These are phyloP conservation scores for Seiridium cupressi DNA, from an alignment of 2,329 filamentous ascomycete genomes.

Conservation along the genomic window DNA sequence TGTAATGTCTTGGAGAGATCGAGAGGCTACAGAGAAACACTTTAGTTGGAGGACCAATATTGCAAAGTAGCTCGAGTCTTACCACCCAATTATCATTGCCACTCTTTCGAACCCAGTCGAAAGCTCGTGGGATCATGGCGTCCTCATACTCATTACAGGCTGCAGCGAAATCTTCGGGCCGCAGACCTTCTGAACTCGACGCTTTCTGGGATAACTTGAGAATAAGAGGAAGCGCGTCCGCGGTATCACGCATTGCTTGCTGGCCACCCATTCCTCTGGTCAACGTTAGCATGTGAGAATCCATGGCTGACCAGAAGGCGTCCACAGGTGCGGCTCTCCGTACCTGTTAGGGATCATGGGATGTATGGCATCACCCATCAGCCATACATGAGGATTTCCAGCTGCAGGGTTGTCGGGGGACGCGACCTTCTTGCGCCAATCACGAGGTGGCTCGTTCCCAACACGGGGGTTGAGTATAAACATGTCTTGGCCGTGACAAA, in stretches of 20 bases:
- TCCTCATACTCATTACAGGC: conserved; percentile 3
- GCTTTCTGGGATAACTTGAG: conserved; percentile 4
- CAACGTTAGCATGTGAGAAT: neutral
- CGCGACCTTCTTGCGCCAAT: conserved; percentile 4
- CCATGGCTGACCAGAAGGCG: no score
- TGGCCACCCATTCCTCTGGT: conserved; percentile 18
- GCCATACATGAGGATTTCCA: conserved; percentile 13
- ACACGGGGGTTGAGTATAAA: neutral
- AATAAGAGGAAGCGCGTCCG: conserved; percentile 10
- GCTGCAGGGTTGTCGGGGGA: neutral
- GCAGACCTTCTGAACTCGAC: neutral
- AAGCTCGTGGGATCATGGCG: conserved; percentile 9
- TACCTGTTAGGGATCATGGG: conserved; percentile 14
- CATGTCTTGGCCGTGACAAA: neutral
- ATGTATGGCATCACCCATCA: conserved; percentile 16
- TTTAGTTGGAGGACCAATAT: neutral
- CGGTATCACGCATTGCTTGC: conserved; percentile 16
- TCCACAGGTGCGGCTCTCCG: neutral
- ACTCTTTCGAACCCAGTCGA: conserved; percentile 10
- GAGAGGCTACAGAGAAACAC: neutral
- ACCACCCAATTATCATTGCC: neutral
- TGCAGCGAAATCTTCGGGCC: neutral
- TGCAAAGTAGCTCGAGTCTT: neutral
- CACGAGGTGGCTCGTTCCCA: neutral
- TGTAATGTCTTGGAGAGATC: neutral